Evolutionary conservation across 2,329 filamentous ascomycete species (phyloP), one percentile per base, ranked within the genome.

Genomic region (Calonectria multiphialidica): DNA sequence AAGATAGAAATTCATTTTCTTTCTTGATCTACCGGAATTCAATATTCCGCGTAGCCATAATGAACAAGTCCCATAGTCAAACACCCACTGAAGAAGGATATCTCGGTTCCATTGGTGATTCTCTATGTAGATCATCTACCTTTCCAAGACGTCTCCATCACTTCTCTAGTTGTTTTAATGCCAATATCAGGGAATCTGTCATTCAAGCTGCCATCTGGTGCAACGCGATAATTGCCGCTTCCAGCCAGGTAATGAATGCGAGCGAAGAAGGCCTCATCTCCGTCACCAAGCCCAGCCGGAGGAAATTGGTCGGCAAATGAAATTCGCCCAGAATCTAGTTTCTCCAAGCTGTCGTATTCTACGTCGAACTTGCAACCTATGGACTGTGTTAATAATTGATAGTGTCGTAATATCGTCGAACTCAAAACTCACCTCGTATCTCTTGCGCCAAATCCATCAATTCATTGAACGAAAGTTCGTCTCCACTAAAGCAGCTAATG

Each of bases 271-370:
- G 74, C 70, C 16, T 79, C 68, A 4, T 76, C 75, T 0, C 73
- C 76, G 0, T 68, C 71, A 1, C 71, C 55, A 2, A 71, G 55
- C 0, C 77, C 78, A 13, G 79, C 77, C 0, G 59, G 15, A 0
- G 78, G 78, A 37, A 74, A 80, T 3, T 78, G 67, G 0, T 66
- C 44, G 3, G 67, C 71, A 45, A 78, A 78, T 1, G 79, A 80
- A 15, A 80, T 80, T 7, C 66, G 75, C 1, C 78, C 78, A 0
- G 75, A 76, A 16, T 76, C 69, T 1, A 80, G 47, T 45, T 75
- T 80, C 10, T 76, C 75, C 18, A 80, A 21, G 5, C 74, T 77
- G 18, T 77, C 76, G 12, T 57, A 25, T 1, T 37, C 68, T 0
- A 76, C 66, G 6, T 71, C 8, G 10, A 77, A 77, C 9, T 77